phyloP scores from a whole-genome alignment of 441 rosid genomes.

The Jatropha multifida region DNA sequence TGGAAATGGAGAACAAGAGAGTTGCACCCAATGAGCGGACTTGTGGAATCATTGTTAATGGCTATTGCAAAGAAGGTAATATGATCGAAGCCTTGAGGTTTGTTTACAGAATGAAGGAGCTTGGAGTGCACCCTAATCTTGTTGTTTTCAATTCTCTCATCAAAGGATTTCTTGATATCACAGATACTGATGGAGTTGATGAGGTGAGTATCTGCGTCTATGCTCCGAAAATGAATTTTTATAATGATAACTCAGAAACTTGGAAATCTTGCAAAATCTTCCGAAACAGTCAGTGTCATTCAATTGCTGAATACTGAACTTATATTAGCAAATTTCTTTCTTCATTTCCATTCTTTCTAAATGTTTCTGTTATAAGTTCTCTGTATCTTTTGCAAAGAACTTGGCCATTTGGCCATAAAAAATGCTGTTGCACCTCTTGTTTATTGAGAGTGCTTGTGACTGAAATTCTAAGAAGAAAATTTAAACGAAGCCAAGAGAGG shows the following conservation, averaged over 20 bases:
- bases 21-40: slow-evolving; percentile 79
- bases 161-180: slow-evolving; percentile 72
- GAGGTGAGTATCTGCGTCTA: slow-evolving; percentile 51
- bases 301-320: background rate
- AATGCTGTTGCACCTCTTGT: background rate
- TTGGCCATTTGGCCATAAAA: background rate
- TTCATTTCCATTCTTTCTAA: background rate
- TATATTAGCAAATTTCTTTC: background rate
- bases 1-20: slow-evolving; percentile 62
- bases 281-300: background rate
- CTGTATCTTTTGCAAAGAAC: background rate
- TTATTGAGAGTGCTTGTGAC: background rate
- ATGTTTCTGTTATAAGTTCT: background rate
- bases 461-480: background rate
- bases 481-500: background rate
- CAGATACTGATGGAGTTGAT: slow-evolving; percentile 69
- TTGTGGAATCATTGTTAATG: slow-evolving; percentile 72
- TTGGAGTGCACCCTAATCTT: slow-evolving; percentile 89
- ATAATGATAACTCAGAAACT: background rate
- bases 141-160: slow-evolving; percentile 79
- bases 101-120: slow-evolving; percentile 72
- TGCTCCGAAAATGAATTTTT: background rate
- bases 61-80: slow-evolving; percentile 84
- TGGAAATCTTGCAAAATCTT: background rate
- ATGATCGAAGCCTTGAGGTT: slow-evolving; percentile 77